Conservation (phyloP, 164 flowering plant species). For the Nymphaea colorata region DNA sequence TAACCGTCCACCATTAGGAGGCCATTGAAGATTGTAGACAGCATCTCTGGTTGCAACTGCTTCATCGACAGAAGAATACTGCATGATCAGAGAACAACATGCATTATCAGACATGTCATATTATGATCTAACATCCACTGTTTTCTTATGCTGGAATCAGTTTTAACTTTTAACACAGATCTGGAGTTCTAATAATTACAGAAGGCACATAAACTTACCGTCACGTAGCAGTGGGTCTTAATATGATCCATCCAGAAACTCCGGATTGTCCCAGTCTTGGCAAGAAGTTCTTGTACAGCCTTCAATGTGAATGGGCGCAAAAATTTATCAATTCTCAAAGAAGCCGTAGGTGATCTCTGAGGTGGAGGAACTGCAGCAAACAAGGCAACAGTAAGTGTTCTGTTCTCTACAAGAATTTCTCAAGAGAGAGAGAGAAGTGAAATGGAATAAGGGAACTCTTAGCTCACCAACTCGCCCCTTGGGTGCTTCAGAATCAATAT, state of each 20-base stretch:
- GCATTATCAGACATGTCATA: neutral
- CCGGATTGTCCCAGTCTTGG: constrained; percentile 6
- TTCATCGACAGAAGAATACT: constrained; percentile 9
- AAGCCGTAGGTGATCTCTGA: constrained; percentile 22
- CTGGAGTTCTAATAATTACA: neutral
- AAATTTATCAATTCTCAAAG: constrained; percentile 80
- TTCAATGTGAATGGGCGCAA: constrained; percentile 91
- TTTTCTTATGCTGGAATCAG: neutral
- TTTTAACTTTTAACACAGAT: neutral
- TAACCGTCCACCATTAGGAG: constrained; percentile 7
- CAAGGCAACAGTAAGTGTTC: neutral
- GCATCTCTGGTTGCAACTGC: constrained; percentile 6
- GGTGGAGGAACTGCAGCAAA: constrained; percentile 11
- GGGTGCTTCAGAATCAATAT: constrained; percentile 1
- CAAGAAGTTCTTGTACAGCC: constrained; percentile 18
- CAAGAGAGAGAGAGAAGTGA: neutral
- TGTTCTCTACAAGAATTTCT: neutral
- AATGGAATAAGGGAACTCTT: neutral
- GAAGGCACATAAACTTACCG: neutral
- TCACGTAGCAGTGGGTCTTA: constrained; percentile 11
- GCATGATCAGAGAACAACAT: neutral
- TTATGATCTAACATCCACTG: neutral
- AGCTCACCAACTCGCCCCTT: constrained; percentile 9
- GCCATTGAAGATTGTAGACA: constrained; percentile 8
- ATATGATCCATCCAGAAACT: constrained; percentile 11